phyloP scores from a whole-genome alignment of 441 rosid genomes.

The Adansonia rubrostipa region DNA sequence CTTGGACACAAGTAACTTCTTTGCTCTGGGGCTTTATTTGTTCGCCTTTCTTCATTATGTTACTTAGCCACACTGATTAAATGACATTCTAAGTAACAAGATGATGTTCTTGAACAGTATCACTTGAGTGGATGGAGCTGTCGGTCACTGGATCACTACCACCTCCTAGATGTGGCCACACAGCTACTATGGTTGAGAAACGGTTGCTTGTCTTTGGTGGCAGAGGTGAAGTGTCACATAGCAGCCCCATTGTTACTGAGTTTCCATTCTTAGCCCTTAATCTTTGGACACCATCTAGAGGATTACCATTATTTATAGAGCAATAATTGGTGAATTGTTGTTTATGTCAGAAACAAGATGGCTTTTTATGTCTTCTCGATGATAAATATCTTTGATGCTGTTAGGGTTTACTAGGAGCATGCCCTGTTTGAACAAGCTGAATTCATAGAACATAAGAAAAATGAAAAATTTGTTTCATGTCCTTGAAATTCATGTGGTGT shows the following conservation, averaged over 20 bases:
- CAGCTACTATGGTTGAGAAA: slow-evolving; percentile 97
- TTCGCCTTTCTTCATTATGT: slow-evolving; percentile 5
- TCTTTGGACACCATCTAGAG: slow-evolving; percentile 10
- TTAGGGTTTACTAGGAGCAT: background rate
- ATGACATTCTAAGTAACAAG: slow-evolving; percentile 27
- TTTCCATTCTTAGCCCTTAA: background rate
- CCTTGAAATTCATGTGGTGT: background rate
- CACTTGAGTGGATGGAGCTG: slow-evolving; percentile 96
- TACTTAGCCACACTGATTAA: slow-evolving; percentile 19
- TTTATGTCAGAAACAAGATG: slow-evolving; percentile 21
- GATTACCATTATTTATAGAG: background rate
- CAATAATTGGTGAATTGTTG: slow-evolving; percentile 4
- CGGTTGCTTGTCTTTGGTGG: slow-evolving; percentile 96
- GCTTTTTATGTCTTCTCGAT: background rate
- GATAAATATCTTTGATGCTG: slow-evolving; percentile 8
- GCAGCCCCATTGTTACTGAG: background rate
- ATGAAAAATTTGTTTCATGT: background rate
- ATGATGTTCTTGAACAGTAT: slow-evolving; percentile 54
- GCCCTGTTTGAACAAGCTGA: background rate
- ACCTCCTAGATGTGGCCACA: slow-evolving; percentile 97
- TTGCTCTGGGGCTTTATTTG: slow-evolving; percentile 24
- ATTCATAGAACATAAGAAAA: background rate
- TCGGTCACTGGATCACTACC: slow-evolving; percentile 81
- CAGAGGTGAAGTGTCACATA: slow-evolving; percentile 60
- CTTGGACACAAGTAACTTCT: slow-evolving; percentile 84